Conservation (phyloP, 106 monocot species). For the Vanilla planifolia region DNA sequence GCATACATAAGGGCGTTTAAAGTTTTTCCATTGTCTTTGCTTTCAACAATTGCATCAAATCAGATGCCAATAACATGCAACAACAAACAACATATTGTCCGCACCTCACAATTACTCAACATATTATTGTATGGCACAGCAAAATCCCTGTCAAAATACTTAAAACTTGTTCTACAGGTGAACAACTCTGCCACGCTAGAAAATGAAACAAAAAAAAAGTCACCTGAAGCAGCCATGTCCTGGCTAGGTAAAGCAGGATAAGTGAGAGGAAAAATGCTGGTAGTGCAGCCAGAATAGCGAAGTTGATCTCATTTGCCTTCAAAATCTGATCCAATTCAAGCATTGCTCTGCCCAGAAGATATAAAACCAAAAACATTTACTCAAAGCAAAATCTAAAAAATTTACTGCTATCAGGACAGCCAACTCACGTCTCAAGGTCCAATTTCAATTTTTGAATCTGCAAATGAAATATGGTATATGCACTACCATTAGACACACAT, state of each 20-base stretch:
- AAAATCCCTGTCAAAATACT: too few species aligned
- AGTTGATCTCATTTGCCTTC: conserved; percentile 98
- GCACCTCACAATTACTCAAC: too few species aligned
- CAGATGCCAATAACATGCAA: too few species aligned
- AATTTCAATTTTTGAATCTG: conserved; percentile 99
- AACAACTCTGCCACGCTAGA: too few species aligned
- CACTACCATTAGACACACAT: neutral
- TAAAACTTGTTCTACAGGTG: too few species aligned
- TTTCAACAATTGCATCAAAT: too few species aligned
- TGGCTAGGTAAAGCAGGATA: conserved; percentile 49
- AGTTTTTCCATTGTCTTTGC: too few species aligned
- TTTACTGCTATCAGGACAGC: neutral
- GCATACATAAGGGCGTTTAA: too few species aligned
- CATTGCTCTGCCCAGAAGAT: conserved; percentile 65
- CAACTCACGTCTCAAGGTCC: conserved; percentile 89
- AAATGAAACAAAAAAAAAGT: too few species aligned
- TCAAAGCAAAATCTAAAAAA: neutral
- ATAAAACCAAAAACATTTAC: neutral
- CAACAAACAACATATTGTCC: too few species aligned
- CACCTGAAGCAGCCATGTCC: conserved; percentile 76
- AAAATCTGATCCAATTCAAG: conserved; percentile 97
- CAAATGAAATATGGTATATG: conserved; percentile 16
- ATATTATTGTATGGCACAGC: too few species aligned
- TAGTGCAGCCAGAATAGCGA: conserved; percentile 97
- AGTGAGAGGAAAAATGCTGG: conserved; percentile 89